Base-by-base conservation (phyloP, 805 yeast species). In the Vanderwaltozyma yarrowii region DNA sequence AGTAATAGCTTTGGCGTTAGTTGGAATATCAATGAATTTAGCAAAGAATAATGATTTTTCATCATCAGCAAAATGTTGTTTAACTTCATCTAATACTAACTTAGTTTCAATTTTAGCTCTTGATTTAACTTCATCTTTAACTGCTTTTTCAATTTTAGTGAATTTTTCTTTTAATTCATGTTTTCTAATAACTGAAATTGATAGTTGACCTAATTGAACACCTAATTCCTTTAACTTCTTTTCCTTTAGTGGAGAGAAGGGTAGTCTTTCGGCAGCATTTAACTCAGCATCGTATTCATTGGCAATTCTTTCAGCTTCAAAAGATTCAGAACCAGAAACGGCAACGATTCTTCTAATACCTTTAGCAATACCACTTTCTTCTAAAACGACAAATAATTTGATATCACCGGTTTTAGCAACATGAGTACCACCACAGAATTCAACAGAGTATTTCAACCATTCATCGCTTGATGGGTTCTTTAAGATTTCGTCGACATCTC, bases 351-450 rank as follows among this genome's bases (percentile, higher is more conserved):
- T 85, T 67, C 99, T 79, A 45, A 87, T 86, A 65, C 99, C 99
- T 69, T 92, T 92, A 44, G 98, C 97, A 62, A 92, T 92, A 65
- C 98, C 97, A 46, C 85, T 76, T 66, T 92, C 99, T 69, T 92
- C 99, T 45, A 81, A 69, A 38, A 92, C 74, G 26, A 92, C 84
- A 47, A 92, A 74, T 49, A 84, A 89, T 61, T 87, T 87, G 60
- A 92, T 92, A 43, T 89, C 97, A 44, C 89, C 82, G 15, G 97
- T 89, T 64, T 82, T 80, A 35, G 75, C 71, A 48, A 92, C 96
- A 56, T 92, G 99, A 11, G 98, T 92, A 66, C 99, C 99, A 66
- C 99, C 99, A 67, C 99, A 92, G 72, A 92, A 92, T 67, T 92
- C 99, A 48, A 92, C 72, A 1, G 96, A 85, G 55, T 73, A 69